A percentile compares a stretch with the other conserved stretches of the same genome.
Conservation (phyloP, 2,329 filamentous ascomycete species). For the Apiospora rasikravindrae region DNA sequence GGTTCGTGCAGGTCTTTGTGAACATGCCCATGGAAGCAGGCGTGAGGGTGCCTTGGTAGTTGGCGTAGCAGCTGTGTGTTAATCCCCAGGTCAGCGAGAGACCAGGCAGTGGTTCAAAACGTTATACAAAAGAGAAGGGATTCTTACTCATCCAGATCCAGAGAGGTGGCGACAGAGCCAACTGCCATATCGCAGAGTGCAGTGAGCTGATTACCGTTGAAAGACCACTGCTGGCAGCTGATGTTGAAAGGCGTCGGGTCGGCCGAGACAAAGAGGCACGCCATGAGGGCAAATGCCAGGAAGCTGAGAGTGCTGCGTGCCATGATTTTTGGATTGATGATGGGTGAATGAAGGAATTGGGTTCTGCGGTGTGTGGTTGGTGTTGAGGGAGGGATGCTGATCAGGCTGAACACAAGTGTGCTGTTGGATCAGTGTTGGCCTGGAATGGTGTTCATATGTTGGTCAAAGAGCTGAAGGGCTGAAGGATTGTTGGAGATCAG, state of each 20-base stretch:
- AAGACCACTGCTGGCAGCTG: background rate
- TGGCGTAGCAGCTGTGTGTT: conserved; percentile 9
- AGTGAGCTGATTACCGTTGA: background rate
- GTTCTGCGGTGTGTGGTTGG: background rate
- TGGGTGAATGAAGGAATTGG: background rate
- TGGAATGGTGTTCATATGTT: too few species aligned
- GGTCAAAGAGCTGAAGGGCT: too few species aligned
- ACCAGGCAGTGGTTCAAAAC: background rate
- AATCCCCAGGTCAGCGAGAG: background rate
- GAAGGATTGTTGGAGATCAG: too few species aligned
- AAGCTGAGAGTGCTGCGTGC: background rate
- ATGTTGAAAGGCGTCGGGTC: background rate
- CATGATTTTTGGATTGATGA: background rate
- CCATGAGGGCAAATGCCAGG: background rate
- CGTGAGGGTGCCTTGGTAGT: background rate
- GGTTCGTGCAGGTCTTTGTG: background rate
- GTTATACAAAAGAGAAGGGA: too few species aligned
- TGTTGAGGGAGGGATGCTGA: background rate
- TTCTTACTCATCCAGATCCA: conserved; percentile 13
- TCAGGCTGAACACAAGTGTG: background rate
- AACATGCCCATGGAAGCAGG: background rate
- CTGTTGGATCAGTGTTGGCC: too few species aligned
- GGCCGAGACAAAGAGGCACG: background rate
- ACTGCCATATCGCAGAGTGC: background rate
- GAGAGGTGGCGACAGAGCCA: background rate